phyloP scores from a whole-genome alignment of 2,329 filamentous ascomycete genomes.

The Curvularia verruculosa region DNA sequence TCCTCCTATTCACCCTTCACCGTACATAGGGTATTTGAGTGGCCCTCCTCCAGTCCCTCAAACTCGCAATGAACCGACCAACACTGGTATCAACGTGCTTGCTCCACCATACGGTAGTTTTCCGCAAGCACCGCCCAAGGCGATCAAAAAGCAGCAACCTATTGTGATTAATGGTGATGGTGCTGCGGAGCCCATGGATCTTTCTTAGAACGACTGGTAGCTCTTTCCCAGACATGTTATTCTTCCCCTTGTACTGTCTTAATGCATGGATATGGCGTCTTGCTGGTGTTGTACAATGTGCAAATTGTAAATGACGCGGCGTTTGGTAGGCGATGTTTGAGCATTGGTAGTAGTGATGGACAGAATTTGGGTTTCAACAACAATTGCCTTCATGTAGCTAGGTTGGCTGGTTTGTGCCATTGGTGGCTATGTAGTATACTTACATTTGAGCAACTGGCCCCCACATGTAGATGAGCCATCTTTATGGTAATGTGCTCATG shows the following conservation, averaged over 20 bases:
- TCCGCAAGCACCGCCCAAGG: slow-evolving; percentile 6
- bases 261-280: slow-evolving; percentile 15
- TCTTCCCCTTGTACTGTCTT: background rate
- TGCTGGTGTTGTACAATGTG: background rate
- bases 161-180: slow-evolving; percentile 4
- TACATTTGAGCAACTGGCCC: background rate
- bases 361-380: background rate
- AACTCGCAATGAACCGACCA: slow-evolving; percentile 11
- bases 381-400: background rate
- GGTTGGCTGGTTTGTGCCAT: background rate
- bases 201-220: slow-evolving; percentile 4
- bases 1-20: slow-evolving; percentile 22
- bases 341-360: background rate
- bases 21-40: slow-evolving; percentile 29
- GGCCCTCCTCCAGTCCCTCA: slow-evolving; percentile 22
- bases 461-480: no score
- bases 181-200: slow-evolving; percentile 15
- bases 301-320: slow-evolving; percentile 1
- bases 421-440: background rate
- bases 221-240: background rate
- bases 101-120: slow-evolving; percentile 23
- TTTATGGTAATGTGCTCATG: no score
- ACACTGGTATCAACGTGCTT: slow-evolving; percentile 30
- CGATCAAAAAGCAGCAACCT: slow-evolving; percentile 10
- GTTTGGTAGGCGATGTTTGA: slow-evolving; percentile 4